Percentiles rank a stretch among this genome's conserved stretches.
phyloP scores from a whole-genome alignment of 495 filamentous ascomycete species.

The Penicillium alfredii region DNA sequence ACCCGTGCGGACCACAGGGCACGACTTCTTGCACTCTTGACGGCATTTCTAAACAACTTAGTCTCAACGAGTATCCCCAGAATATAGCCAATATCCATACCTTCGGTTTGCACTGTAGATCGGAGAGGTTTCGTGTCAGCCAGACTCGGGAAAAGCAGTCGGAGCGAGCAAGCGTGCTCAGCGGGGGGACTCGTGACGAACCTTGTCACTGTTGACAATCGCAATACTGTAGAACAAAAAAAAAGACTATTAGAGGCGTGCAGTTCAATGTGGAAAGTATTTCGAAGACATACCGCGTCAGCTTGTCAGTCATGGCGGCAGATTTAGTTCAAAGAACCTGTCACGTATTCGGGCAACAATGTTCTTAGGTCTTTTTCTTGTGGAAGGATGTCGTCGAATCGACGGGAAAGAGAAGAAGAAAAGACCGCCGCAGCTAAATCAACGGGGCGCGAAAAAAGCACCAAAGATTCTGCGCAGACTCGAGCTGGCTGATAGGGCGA shows the following conservation, averaged over 20 bases:
- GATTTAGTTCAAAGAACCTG: constrained; percentile 20
- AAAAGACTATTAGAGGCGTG: constrained; percentile 13
- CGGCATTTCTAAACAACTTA: constrained; percentile 66
- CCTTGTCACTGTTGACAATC: constrained; percentile 96
- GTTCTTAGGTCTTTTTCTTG: no score
- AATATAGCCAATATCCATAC: constrained; percentile 36
- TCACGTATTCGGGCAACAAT: constrained; percentile 7
- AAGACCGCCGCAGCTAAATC: constrained; percentile 9
- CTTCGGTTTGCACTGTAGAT: constrained; percentile 89
- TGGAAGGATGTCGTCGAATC: constrained; percentile 13
- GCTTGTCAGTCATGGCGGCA: constrained; percentile 71
- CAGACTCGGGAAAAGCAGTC: constrained; percentile 14
- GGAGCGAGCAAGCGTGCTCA: constrained; percentile 13
- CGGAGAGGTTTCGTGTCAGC: constrained; percentile 28
- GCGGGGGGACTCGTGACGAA: constrained; percentile 44
- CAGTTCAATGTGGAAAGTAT: not conserved
- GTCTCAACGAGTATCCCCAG: constrained; percentile 4
- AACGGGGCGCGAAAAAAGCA: constrained; percentile 16
- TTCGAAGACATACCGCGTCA: constrained; percentile 60
- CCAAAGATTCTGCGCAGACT: constrained; percentile 20
- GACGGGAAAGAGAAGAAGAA: constrained; percentile 20
- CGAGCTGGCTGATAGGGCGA: constrained; percentile 7
- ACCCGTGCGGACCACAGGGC: constrained; percentile 94
- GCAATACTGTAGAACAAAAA: constrained; percentile 63
- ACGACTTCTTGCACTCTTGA: constrained; percentile 99